Percentiles rank a stretch among this genome's conserved stretches.
phyloP scores from a whole-genome alignment of 257 asterid genomes.

The Ligustrum vulgare region DNA sequence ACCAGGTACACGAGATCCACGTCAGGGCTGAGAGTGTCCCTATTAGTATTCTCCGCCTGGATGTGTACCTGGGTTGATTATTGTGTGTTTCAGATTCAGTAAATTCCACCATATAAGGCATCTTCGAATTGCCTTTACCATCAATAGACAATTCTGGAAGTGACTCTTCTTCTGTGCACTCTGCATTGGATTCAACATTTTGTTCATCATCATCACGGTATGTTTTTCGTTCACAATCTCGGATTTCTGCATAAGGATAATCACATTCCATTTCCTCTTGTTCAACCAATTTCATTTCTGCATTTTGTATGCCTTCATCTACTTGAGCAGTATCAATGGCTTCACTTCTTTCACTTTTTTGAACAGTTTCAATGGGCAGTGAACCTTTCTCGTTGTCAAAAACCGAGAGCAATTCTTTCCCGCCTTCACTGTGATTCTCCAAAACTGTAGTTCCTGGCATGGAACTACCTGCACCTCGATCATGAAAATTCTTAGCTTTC shows the following conservation, averaged over 20 bases:
- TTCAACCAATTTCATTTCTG: not conserved
- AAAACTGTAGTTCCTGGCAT: not conserved
- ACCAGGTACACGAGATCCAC: conserved; percentile 44
- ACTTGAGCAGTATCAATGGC: not conserved
- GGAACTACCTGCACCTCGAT: not conserved
- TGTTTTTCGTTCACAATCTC: not conserved
- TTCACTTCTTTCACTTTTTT: not conserved
- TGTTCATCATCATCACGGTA: no score
- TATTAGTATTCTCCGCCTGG: conserved; percentile 26
- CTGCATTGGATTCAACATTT: conserved; percentile 27
- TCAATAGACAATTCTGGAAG: not conserved
- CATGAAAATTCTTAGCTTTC: not conserved
- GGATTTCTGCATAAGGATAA: not conserved
- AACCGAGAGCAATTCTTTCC: conserved; percentile 10
- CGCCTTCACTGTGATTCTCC: conserved; percentile 11
- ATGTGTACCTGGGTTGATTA: conserved; percentile 13
- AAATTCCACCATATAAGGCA: conserved; percentile 24
- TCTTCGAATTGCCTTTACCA: conserved; percentile 9
- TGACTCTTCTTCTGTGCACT: not conserved
- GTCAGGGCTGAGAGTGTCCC: conserved; percentile 29
- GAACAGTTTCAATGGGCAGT: not conserved
- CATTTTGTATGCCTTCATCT: not conserved
- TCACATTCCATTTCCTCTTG: not conserved
- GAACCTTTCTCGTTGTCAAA: conserved; percentile 12
- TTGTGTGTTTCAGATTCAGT: conserved; percentile 13